Conservation (phyloP, 352 stramenopile genomes). For the Blastocystis sp. region DNA sequence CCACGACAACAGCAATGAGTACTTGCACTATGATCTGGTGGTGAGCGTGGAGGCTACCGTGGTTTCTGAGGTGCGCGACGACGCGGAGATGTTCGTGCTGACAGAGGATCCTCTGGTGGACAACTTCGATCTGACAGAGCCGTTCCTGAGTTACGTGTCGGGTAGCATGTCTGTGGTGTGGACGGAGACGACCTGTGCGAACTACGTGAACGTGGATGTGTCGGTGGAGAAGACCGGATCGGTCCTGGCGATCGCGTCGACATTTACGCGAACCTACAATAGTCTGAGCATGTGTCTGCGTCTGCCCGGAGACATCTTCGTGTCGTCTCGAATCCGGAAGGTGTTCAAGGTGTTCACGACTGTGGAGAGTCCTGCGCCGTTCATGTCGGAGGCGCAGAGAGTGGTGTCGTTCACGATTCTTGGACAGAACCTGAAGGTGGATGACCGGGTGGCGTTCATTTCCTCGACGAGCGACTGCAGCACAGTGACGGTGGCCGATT, state of each 20-base stretch:
- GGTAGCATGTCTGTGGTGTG: background rate
- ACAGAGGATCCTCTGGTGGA: background rate
- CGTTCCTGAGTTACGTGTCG: slow-evolving; percentile 8
- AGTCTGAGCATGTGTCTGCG: slow-evolving; percentile 45
- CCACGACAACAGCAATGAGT: background rate
- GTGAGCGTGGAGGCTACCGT: background rate
- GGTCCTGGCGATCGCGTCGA: background rate
- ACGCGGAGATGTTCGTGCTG: slow-evolving; percentile 52
- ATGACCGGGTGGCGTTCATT: slow-evolving; percentile 32
- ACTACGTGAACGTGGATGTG: background rate
- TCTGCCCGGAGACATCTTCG: slow-evolving; percentile 8
- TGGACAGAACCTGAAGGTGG: slow-evolving; percentile 59
- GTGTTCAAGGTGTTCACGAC: slow-evolving; percentile 58
- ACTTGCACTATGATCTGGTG: slow-evolving; percentile 22
- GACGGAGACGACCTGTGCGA: slow-evolving; percentile 14
- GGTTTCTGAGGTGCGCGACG: background rate
- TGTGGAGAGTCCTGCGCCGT: slow-evolving; percentile 30
- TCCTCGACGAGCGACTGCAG: background rate
- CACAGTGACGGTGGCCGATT: background rate
- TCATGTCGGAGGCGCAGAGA: background rate
- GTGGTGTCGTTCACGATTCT: slow-evolving; percentile 23
- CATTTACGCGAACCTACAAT: slow-evolving; percentile 4
- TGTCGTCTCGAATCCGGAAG: slow-evolving; percentile 43
- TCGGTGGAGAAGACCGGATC: background rate
- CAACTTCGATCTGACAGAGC: background rate